Conservation (phyloP, 148 eudicot species). For the Vaccinium darrowii region DNA sequence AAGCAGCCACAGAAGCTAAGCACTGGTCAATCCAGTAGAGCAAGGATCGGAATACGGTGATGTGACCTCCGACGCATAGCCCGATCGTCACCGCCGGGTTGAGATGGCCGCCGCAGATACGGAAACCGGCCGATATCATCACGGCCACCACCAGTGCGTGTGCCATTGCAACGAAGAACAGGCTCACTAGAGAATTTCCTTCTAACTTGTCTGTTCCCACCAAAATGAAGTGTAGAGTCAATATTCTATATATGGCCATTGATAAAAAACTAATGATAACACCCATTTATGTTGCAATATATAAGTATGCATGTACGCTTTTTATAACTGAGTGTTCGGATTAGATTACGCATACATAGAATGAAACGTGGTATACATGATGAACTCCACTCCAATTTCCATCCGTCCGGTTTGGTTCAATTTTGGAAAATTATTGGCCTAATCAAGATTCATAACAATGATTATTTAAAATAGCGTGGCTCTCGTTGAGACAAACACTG, state of each 20-base stretch:
- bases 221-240: not conserved
- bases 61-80: constrained; percentile 71
- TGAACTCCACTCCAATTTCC: no score
- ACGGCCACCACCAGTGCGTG: constrained; percentile 81
- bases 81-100: constrained; percentile 91
- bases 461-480: no score
- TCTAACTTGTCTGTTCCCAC: constrained; percentile 43
- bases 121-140: constrained; percentile 81
- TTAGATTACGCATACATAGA: no score
- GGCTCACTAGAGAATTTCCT: constrained; percentile 54
- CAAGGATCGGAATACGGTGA: constrained; percentile 64
- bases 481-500: no score
- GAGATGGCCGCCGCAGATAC: constrained; percentile 81
- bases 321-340: no score
- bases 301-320: no score
- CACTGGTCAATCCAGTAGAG: constrained; percentile 84
- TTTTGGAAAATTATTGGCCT: no score
- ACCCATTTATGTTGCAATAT: not conserved
- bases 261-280: not conserved
- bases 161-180: constrained; percentile 77
- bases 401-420: no score
- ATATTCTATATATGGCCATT: not conserved
- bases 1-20: constrained; percentile 84
- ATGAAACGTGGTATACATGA: no score
- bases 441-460: no score